A percentile compares a stretch with the other conserved stretches of the same genome.
These are phyloP conservation scores for Ophiostoma novo-ulmi DNA, from an alignment of 2,329 filamentous ascomycete genomes.

Conservation along the genomic window DNA sequence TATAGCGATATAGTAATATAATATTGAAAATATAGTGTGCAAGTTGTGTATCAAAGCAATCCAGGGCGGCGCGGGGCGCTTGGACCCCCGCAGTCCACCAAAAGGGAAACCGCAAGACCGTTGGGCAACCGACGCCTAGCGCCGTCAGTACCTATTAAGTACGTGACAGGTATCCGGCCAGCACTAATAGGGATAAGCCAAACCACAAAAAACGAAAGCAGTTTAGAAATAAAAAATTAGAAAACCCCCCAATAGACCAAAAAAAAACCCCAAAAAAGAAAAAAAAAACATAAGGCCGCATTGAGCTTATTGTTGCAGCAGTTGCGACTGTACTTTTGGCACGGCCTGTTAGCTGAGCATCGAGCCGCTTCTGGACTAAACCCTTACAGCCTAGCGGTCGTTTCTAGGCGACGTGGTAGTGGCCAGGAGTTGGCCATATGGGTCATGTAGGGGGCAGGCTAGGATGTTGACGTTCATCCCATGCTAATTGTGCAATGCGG, in stretches of 20 bases:
- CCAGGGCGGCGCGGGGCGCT: constrained; percentile 18
- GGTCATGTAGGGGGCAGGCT: neutral
- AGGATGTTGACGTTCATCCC: neutral
- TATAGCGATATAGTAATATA: constrained; percentile 19
- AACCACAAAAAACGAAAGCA: neutral
- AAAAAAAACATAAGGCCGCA: neutral
- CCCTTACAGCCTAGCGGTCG: neutral
- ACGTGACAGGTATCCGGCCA: neutral
- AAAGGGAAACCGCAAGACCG: constrained; percentile 4
- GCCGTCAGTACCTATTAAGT: neutral
- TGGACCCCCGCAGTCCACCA: constrained; percentile 20
- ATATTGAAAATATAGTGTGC: neutral
- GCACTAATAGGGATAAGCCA: neutral
- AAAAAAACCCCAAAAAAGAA: neutral
- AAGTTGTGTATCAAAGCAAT: constrained; percentile 13
- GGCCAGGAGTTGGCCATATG: neutral
- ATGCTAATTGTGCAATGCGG: neutral
- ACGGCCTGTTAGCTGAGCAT: constrained; percentile 6
- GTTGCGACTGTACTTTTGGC: constrained; percentile 5
- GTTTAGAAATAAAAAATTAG: neutral
- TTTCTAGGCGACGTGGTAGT: constrained; percentile 5
- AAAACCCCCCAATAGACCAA: neutral
- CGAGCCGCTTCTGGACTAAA: neutral
- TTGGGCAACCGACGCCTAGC: constrained; percentile 2
- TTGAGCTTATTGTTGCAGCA: neutral